A percentile compares a stretch with the other conserved stretches of the same genome.
Evolutionary conservation across 768 basidiomycete species (phyloP).

Genomic region (Leccinum broughii): DNA sequence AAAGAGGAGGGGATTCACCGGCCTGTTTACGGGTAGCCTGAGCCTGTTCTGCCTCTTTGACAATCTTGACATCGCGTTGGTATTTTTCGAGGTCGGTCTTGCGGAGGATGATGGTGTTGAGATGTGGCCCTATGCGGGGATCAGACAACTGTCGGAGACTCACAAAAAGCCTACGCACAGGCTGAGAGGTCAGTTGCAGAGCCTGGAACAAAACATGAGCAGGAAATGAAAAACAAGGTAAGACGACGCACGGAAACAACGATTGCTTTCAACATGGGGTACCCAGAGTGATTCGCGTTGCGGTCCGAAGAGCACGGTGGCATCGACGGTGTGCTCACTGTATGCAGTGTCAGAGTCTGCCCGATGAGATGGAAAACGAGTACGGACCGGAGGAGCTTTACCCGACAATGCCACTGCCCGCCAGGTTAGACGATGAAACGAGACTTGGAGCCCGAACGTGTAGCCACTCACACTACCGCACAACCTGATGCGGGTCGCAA

Average conservation of each 20-base stretch:
- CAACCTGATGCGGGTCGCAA: slow-evolving; percentile 45
- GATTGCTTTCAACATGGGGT: slow-evolving; percentile 24
- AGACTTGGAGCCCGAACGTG: background rate
- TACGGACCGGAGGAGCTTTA: slow-evolving; percentile 19
- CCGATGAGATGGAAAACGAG: background rate
- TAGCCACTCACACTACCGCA: slow-evolving; percentile 41
- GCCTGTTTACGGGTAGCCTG: background rate
- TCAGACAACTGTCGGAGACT: background rate
- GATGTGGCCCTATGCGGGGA: slow-evolving; percentile 21
- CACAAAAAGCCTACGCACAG: background rate
- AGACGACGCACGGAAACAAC: slow-evolving; percentile 23
- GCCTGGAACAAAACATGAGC: background rate
- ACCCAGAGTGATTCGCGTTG: slow-evolving; percentile 14
- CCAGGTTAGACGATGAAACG: background rate
- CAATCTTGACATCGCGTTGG: slow-evolving; percentile 2
- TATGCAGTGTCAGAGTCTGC: background rate
- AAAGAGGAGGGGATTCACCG: background rate
- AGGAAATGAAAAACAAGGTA: background rate
- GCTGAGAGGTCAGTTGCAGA: no score
- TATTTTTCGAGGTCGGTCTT: slow-evolving; percentile 18
- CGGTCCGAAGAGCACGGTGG: background rate
- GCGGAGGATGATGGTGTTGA: slow-evolving; percentile 14
- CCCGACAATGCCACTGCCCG: slow-evolving; percentile 24
- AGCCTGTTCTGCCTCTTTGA: background rate
- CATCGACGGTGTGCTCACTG: slow-evolving; percentile 18